Base-by-base conservation (phyloP, 1,284 basidiomycete genomes). In the Ceratobasidium sp. region DNA sequence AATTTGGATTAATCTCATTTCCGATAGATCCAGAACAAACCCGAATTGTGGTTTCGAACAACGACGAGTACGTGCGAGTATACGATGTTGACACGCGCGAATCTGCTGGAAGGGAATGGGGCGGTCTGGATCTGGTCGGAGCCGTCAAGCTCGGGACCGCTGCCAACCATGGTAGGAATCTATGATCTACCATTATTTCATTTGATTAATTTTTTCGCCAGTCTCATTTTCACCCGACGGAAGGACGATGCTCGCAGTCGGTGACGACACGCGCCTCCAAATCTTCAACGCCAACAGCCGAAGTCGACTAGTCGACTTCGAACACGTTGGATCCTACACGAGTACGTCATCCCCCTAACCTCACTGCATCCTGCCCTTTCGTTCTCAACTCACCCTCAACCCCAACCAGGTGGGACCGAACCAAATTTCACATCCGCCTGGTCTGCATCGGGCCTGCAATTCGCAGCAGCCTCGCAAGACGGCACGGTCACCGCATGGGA, bases 1-100 rank as follows among this genome's bases (percentile, higher is more conserved):
- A 57, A 69, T 73, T 23, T 52, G 46, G 46, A 48, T 48, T 48
- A 48, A 48, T 23, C 17, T 59, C 62, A 5, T 92, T 91, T 3
- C 96, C 96, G 95, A 96, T 84, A 96, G 96, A 83, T 92, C 93
- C 13, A 91, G 89, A 83, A 89, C 91, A 93, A 80, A 92, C 94
- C 0, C 87, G 93, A n/a, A 87, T 96, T 65, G 89, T 90, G 54
- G 90, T 96, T 76, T 93, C 92, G 85, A 96, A 95, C 83, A 97
- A 96, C 83, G 94, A 96, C 82, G 88, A 88, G 77, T 89, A 89
- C 0, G 89, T 96, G 82, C 92, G 91, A 82, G 90, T 95, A 80
- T 95, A 90, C 82, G 92, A 94, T 78, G 85, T 95, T 26, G 87
- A 79, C 42, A 78, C 90, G 7, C 83, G 92, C 54, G 87, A 79